phyloP scores from a whole-genome alignment of 2,329 filamentous ascomycete genomes.

The Diaporthe sp. region DNA sequence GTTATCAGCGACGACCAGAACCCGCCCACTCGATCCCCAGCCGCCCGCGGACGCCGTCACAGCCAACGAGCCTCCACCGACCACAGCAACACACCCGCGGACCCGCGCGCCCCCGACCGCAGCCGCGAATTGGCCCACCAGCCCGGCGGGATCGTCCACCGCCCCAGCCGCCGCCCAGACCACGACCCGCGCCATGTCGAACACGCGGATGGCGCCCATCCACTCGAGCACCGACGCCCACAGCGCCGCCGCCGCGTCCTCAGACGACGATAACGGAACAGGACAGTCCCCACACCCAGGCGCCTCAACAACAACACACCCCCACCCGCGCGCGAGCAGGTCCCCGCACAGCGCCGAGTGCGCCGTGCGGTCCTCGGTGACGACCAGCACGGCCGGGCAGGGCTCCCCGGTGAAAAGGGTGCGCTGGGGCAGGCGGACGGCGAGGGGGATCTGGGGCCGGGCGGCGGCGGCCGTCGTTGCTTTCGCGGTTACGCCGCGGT shows the following conservation, averaged over 20 bases:
- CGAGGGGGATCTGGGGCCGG: conserved; percentile 68
- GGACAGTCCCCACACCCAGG: conserved; percentile 78
- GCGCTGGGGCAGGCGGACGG: conserved; percentile 69
- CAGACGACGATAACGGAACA: conserved; percentile 56
- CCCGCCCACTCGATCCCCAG: neutral
- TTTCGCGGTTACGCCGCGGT: neutral
- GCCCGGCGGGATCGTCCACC: neutral
- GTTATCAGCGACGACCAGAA: conserved; percentile 32
- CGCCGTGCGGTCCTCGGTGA: conserved; percentile 74
- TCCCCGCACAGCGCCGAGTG: conserved; percentile 73
- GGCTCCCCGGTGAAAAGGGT: conserved; percentile 48
- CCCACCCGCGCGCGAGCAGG: conserved; percentile 75
- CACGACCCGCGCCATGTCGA: conserved; percentile 70
- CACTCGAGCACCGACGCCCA: conserved; percentile 75
- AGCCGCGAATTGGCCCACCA: conserved; percentile 16
- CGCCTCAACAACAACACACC: conserved; percentile 72
- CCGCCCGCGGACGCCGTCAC: neutral
- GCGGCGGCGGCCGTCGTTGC: neutral
- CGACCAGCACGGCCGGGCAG: conserved; percentile 66
- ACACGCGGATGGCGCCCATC: conserved; percentile 62
- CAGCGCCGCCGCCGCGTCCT: conserved; percentile 69
- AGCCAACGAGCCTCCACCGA: neutral
- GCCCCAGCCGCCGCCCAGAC: conserved; percentile 63
- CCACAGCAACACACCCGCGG: conserved; percentile 31
- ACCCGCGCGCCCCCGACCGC: neutral